Evolutionary conservation across 1,284 basidiomycete genomes (phyloP), one percentile per base, ranked within the genome.

Genomic region (Dichomitus squalens): DNA sequence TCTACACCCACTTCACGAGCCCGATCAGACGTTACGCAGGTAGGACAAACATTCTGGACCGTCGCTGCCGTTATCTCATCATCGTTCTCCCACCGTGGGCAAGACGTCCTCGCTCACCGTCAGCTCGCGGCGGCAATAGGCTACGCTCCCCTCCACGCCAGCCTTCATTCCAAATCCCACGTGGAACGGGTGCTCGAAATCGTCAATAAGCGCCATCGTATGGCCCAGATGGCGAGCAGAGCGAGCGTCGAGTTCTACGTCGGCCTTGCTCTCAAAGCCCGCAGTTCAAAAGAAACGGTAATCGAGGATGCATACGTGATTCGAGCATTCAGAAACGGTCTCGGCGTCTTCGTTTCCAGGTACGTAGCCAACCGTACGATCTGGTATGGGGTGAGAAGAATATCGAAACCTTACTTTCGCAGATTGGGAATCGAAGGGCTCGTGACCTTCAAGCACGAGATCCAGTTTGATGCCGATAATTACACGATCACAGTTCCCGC

Each of bases 171-270:
- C 5, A 96, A 96, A 72, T 74, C 85, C 16, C 88, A 95, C 68
- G 93, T 99, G 2, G 97, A 98, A 71, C 86, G 89, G 31, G 83
- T 93, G 7, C 78, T 99, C 60, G 88, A 88, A 52, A 87, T 93
- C 14, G 91, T 99, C 53, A 99, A 99, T 70, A 86, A 90, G 58
- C 83, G 96, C 9, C 96, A 99, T 73, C 84, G 96, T 36, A 90
- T 96, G 80, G 97, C 96, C 0, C 97, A 99, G 72, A 96, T 96
- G 88, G 97, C 97, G 0, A 87, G 95, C 2, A 81, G 97, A 9
- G 96, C 97, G 0, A 95, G 92, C 67, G 92, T 98, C 31, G 96
- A 99, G 76, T 99, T 98, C 68, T 98, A 97, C 69, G 96, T 99
- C 44, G 95, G 96, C 0, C 77, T 99, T 12, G 94, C 95, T 1